Conservation (phyloP, 768 basidiomycete species). For the Chalciporus chontae region DNA sequence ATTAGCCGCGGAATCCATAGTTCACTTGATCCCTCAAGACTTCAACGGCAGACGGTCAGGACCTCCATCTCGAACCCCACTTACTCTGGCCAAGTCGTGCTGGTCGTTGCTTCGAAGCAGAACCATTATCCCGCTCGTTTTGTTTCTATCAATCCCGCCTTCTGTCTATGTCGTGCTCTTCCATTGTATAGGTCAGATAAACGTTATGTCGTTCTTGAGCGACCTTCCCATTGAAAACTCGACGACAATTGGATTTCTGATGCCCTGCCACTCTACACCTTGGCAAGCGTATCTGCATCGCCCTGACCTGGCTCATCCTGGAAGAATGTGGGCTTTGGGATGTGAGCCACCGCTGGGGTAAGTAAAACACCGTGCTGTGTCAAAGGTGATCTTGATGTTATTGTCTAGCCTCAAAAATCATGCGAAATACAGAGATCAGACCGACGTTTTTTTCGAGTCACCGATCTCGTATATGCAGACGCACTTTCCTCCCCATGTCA, state of each 20-base stretch:
- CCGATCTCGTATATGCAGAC: slow-evolving; percentile 62
- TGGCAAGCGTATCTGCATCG: slow-evolving; percentile 87
- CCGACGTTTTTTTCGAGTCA: slow-evolving; percentile 72
- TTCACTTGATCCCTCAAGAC: slow-evolving; percentile 38
- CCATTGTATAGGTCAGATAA: slow-evolving; percentile 79
- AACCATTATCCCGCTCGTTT: slow-evolving; percentile 31
- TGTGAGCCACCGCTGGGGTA: slow-evolving; percentile 92
- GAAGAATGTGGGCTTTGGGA: slow-evolving; percentile 76
- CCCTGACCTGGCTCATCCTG: slow-evolving; percentile 49
- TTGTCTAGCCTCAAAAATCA: slow-evolving; percentile 42
- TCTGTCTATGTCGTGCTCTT: slow-evolving; percentile 68
- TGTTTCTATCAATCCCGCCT: slow-evolving; percentile 56
- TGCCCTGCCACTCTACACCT: slow-evolving; percentile 97
- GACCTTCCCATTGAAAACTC: slow-evolving; percentile 48
- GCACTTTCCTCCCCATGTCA: slow-evolving; percentile 64
- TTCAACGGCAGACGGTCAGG: slow-evolving; percentile 1
- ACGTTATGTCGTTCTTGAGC: slow-evolving; percentile 67
- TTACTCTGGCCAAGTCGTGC: background rate
- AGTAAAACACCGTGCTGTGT: slow-evolving; percentile 25
- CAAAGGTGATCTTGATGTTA: slow-evolving; percentile 8
- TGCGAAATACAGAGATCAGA: slow-evolving; percentile 70
- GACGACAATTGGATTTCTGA: slow-evolving; percentile 71
- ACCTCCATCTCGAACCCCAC: background rate
- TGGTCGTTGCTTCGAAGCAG: slow-evolving; percentile 30
- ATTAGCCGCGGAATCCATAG: slow-evolving; percentile 70